Evolutionary conservation across 768 basidiomycete genomes (phyloP).

Genomic region (Termitomyces sp.): DNA sequence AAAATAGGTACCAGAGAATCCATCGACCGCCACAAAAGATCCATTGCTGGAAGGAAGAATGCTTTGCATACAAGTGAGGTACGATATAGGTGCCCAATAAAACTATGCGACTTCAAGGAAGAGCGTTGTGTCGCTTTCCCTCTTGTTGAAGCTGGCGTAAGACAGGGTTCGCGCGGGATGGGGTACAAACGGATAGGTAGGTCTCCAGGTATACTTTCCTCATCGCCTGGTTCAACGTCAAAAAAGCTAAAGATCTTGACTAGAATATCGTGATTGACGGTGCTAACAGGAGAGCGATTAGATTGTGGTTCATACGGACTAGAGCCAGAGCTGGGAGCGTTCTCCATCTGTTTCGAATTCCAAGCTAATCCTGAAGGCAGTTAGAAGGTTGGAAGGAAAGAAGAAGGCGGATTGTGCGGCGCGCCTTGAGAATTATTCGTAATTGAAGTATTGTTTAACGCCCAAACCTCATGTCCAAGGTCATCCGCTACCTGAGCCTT

Average conservation of each 20-base stretch:
- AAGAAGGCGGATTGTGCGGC: background rate
- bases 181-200: too few species aligned
- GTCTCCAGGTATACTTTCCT: background rate
- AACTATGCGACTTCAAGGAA: too few species aligned
- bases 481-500: background rate
- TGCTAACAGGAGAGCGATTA: background rate
- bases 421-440: background rate
- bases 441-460: background rate
- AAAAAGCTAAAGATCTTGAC: background rate
- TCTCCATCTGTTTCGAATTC: background rate
- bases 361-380: background rate
- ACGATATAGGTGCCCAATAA: background rate
- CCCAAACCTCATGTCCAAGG: background rate
- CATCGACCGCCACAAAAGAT: slow-evolving; percentile 25
- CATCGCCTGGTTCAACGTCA: background rate
- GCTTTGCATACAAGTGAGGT: slow-evolving; percentile 23
- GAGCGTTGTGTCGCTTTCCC: too few species aligned
- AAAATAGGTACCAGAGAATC: slow-evolving; percentile 28
- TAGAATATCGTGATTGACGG: background rate
- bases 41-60: slow-evolving; percentile 26
- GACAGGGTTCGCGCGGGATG: too few species aligned
- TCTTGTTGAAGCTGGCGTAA: too few species aligned
- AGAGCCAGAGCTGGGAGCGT: background rate
- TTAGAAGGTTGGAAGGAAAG: background rate
- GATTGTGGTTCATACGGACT: background rate